Evolutionary conservation across 805 yeast species (phyloP).

Genomic region (Metschnikowia reukaufii): DNA sequence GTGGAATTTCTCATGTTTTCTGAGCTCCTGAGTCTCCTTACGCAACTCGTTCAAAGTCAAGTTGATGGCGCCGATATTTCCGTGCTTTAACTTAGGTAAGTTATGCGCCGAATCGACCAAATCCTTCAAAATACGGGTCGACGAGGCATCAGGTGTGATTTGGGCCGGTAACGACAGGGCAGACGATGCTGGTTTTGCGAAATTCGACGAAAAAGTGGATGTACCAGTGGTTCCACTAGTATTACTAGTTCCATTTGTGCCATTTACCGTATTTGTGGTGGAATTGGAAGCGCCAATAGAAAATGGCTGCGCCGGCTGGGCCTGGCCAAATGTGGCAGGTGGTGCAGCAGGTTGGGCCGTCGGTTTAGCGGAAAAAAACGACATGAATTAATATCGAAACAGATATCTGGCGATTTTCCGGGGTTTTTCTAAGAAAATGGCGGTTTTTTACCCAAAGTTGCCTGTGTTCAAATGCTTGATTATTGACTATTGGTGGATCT

Average conservation of each 20-base stretch:
- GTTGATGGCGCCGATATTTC: constrained; percentile 78
- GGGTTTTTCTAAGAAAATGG: not conserved
- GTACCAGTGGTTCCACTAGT: not conserved
- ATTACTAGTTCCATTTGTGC: not conserved
- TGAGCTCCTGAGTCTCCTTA: constrained; percentile 58
- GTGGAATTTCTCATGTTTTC: constrained; percentile 36
- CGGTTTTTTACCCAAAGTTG: not conserved
- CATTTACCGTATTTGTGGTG: not conserved
- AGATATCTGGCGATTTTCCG: no score
- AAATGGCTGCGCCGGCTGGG: constrained; percentile 11
- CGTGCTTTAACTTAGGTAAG: constrained; percentile 57
- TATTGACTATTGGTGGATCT: not conserved
- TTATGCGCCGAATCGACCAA: constrained; percentile 74
- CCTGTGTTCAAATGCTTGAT: not conserved
- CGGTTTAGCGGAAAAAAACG: not conserved
- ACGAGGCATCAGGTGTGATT: constrained; percentile 15
- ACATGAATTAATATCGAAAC: not conserved
- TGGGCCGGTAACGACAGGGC: constrained; percentile 13
- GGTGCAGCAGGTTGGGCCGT: not conserved
- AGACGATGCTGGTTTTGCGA: not conserved
- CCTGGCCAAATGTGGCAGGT: constrained; percentile 10
- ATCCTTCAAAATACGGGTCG: constrained; percentile 52
- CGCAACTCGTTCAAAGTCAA: constrained; percentile 78
- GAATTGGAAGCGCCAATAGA: constrained; percentile 10
- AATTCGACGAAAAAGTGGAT: not conserved